phyloP scores from a whole-genome alignment of 805 yeast genomes.

The Sporopachydermia lactativora region DNA sequence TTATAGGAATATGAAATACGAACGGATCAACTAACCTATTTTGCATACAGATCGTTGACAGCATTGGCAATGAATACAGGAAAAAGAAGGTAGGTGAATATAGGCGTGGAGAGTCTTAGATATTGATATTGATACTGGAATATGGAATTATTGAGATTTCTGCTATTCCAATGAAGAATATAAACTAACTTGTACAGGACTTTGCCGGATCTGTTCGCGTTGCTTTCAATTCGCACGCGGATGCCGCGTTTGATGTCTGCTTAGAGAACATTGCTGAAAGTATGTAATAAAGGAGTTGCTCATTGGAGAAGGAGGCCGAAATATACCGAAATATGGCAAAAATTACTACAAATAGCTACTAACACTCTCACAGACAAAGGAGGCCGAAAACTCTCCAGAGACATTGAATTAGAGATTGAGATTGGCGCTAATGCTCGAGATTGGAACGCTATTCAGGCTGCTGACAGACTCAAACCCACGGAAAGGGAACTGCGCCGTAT shows the following conservation, averaged over 20 bases:
- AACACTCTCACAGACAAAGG: slow-evolving; percentile 18
- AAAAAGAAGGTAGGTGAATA: slow-evolving; percentile 31
- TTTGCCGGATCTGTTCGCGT: slow-evolving; percentile 58
- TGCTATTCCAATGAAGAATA: background rate
- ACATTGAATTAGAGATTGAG: slow-evolving; percentile 82
- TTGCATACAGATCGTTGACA: slow-evolving; percentile 43
- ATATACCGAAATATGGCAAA: background rate
- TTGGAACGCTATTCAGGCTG: slow-evolving; percentile 90
- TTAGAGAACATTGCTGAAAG: slow-evolving; percentile 47
- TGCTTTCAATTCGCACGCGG: slow-evolving; percentile 74
- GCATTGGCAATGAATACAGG: slow-evolving; percentile 75
- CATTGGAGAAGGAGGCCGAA: slow-evolving; percentile 10
- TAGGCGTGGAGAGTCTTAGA: background rate
- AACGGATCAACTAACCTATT: background rate
- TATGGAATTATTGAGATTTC: no score
- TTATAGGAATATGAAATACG: slow-evolving; percentile 2
- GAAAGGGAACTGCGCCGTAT: slow-evolving; percentile 82
- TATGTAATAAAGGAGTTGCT: slow-evolving; percentile 10
- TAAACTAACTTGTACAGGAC: slow-evolving; percentile 22
- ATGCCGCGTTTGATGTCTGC: slow-evolving; percentile 84
- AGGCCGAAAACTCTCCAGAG: slow-evolving; percentile 40
- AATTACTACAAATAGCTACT: slow-evolving; percentile 1
- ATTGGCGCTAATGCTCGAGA: slow-evolving; percentile 96
- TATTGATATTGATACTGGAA: no score
- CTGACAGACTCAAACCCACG: slow-evolving; percentile 83